Evolutionary conservation across 2,329 filamentous ascomycete species (phyloP), one percentile per base, ranked within the genome.

Genomic region (Massarina eburnea): DNA sequence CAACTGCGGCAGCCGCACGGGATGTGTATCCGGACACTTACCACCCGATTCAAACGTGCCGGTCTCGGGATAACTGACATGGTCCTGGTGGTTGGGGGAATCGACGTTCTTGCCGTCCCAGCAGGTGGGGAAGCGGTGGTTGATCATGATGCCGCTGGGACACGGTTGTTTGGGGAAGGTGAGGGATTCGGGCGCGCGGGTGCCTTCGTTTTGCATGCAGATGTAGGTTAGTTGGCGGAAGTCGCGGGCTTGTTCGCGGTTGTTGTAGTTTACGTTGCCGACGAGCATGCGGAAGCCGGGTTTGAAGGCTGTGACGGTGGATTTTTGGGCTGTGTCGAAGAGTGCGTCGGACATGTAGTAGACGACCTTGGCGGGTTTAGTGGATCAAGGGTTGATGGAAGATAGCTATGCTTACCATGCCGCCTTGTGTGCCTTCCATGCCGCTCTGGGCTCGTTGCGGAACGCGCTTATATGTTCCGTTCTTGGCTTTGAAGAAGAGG

Each of bases 21-120:
- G 63, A 39, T 66, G 62, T 3, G 58, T 57, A 8, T 43, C 30
- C 2, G 63, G 63, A 32, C 63, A 67, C 2, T 39, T 33, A 4
- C 63, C 63, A n/a, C 60, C 63, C 8, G 51, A 59, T 21, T 67
- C 63, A 33, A 67, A 67, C 4, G 63, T 67, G 8, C 63, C 63
- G 1, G 55, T 49, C 17, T 71, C 49, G 1, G 61, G 51, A 51
- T 75, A 76, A 8, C 71, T 62, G 4, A 75, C 71, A 55, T 76
- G 83, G 52, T 73, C 73, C 66, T 76, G 76, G 71, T 84, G 81
- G 64, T 84, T 76, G 0, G 62, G 46, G 8, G 77, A 78, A 55
- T 81, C 79, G 4, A 74, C 45, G 54, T 76, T 76, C 47, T 70
- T 70, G 44, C 76, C 75, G 48, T 78, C 75, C 75, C 76, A 78